Conservation (phyloP, 345 rosid genomes). For the Rhizophora apiculata region DNA sequence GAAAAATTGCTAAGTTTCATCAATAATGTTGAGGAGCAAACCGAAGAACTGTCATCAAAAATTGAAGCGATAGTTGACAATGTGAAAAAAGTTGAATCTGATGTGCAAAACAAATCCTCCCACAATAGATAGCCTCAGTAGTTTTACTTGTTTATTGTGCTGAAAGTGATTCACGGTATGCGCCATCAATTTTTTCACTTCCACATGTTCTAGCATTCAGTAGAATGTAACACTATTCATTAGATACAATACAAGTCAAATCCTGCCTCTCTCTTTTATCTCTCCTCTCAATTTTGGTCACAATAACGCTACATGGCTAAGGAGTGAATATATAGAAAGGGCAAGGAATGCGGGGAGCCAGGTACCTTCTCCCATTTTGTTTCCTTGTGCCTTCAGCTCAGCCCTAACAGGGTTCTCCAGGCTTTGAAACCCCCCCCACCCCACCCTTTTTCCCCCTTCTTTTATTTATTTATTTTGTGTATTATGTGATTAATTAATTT, state of each 20-base stretch:
- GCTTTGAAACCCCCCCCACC: too few species aligned
- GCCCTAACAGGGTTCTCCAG: too few species aligned
- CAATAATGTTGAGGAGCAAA: constrained; percentile 53
- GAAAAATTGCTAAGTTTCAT: constrained; percentile 52
- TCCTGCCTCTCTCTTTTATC: background rate
- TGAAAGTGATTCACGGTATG: background rate
- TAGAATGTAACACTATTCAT: constrained; percentile 1
- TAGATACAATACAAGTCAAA: constrained; percentile 6
- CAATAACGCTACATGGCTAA: too few species aligned
- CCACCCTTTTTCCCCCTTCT: too few species aligned
- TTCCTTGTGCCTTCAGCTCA: too few species aligned
- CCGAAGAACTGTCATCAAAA: constrained; percentile 56
- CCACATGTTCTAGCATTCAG: background rate
- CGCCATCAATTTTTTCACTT: background rate
- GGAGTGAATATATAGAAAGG: too few species aligned
- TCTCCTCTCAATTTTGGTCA: too few species aligned
- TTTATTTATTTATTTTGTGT: too few species aligned
- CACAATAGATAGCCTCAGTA: constrained; percentile 29
- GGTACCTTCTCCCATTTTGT: too few species aligned
- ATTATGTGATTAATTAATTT: too few species aligned
- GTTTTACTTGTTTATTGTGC: background rate
- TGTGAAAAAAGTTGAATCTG: constrained; percentile 53
- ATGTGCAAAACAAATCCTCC: constrained; percentile 27
- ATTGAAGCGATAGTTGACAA: constrained; percentile 50
- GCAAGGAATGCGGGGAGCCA: too few species aligned